Evolutionary conservation across 2,329 filamentous ascomycete genomes (phyloP).

Genomic region (Verticillium nonalfalfae): DNA sequence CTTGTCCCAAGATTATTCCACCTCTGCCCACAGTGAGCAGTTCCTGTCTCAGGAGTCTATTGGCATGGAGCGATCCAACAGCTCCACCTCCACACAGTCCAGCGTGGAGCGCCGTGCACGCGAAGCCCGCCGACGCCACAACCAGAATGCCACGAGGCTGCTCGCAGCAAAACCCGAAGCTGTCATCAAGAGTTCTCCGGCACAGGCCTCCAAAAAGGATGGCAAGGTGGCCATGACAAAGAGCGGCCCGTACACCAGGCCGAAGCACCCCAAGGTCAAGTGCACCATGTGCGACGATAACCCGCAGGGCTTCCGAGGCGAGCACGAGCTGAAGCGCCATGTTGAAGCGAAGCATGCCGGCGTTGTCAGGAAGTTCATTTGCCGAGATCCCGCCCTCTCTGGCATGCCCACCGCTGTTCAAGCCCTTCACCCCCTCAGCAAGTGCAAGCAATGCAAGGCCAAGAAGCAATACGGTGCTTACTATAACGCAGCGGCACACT

Average conservation of each 20-base stretch:
- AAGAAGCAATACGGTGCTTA: conserved; percentile 82
- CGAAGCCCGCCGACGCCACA: conserved; percentile 38
- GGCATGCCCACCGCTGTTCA: conserved; percentile 35
- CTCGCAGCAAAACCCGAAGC: conserved; percentile 40
- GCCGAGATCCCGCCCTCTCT: conserved; percentile 41
- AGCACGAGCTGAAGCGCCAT: conserved; percentile 73
- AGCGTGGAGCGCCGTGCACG: conserved; percentile 37
- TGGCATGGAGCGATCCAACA: conserved; percentile 42
- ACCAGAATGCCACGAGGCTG: conserved; percentile 31
- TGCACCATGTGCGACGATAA: conserved; percentile 67
- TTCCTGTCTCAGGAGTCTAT: conserved; percentile 19
- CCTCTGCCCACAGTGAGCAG: conserved; percentile 19
- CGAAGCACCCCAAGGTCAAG: conserved; percentile 63
- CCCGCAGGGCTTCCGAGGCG: conserved; percentile 75
- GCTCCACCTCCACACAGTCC: conserved; percentile 37
- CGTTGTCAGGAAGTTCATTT: conserved; percentile 50
- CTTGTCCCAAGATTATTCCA: conserved; percentile 20
- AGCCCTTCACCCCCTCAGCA: conserved; percentile 59
- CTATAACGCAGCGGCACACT: conserved; percentile 90
- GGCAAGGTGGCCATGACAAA: conserved; percentile 36
- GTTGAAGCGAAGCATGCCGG: conserved; percentile 57
- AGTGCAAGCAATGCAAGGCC: conserved; percentile 76
- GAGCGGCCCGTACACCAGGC: conserved; percentile 46
- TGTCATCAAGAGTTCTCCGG: conserved; percentile 15
- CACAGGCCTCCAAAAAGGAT: conserved; percentile 24